Conservation (phyloP, 164 flowering plant genomes). For the Vitis rotundifolia region DNA sequence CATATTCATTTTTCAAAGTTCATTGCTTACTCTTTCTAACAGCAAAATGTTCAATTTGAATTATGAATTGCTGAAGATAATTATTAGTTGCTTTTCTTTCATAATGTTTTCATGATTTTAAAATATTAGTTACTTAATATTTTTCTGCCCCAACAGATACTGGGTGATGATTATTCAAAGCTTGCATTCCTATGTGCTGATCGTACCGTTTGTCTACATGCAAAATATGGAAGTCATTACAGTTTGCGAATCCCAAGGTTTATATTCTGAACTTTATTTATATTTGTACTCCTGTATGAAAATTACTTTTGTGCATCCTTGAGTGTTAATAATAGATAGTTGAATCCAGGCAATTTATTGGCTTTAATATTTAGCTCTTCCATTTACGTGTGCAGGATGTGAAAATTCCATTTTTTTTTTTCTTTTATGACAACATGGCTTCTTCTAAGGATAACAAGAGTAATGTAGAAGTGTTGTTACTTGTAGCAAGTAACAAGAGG, state of each 20-base stretch:
- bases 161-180: constrained; percentile 88
- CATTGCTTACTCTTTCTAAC: no score
- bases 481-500: no score
- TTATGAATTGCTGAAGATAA: no score
- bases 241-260: constrained; percentile 88
- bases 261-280: background rate
- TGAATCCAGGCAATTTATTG: no score
- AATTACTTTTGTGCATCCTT: background rate
- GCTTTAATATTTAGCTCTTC: no score
- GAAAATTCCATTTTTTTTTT: no score
- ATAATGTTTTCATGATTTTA: background rate
- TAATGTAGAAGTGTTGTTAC: no score
- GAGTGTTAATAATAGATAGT: background rate
- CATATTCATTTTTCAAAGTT: background rate
- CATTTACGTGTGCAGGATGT: no score
- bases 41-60: no score
- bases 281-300: background rate
- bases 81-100: background rate
- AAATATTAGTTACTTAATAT: background rate
- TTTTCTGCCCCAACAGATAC: constrained; percentile 43
- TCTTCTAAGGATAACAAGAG: no score
- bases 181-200: constrained; percentile 93
- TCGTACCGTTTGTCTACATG: constrained; percentile 84
- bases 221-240: constrained; percentile 91
- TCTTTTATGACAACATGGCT: no score